These are phyloP conservation scores for Tricholoma sp. DNA, from an alignment of 768 basidiomycete genomes.

Conservation along the genomic window DNA sequence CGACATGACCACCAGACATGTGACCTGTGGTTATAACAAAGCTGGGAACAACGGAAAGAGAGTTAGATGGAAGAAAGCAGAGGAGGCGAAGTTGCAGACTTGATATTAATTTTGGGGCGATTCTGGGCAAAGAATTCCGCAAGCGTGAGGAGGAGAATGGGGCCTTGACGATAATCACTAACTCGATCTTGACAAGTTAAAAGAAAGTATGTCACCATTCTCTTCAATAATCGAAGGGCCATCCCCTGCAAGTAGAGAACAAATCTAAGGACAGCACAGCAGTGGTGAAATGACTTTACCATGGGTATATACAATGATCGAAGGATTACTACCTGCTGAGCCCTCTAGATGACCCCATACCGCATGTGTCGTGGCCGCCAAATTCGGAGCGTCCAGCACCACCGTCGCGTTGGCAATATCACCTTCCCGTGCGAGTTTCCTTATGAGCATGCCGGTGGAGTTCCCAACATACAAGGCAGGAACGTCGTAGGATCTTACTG, in stretches of 20 bases:
- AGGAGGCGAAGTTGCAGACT: constrained; percentile 12
- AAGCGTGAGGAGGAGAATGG: constrained; percentile 24
- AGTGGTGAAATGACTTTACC: constrained; percentile 11
- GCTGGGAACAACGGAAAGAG: constrained; percentile 5
- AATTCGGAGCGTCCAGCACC: constrained; percentile 25
- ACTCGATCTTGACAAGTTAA: not conserved
- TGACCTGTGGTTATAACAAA: constrained; percentile 25
- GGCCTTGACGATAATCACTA: constrained; percentile 11
- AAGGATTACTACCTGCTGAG: constrained; percentile 12
- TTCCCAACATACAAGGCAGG: constrained; percentile 24
- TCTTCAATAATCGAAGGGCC: constrained; percentile 30
- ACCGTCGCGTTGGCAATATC: constrained; percentile 21
- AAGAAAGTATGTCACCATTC: constrained; percentile 15
- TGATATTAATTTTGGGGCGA: constrained; percentile 20
- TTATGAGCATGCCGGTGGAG: constrained; percentile 23
- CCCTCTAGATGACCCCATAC: constrained; percentile 21
- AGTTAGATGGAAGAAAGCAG: not conserved
- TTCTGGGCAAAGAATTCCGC: constrained; percentile 24
- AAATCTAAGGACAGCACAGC: not conserved
- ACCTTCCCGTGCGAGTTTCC: constrained; percentile 14
- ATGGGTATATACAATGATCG: constrained; percentile 23
- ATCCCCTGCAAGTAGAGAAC: constrained; percentile 16
- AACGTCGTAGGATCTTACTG: constrained; percentile 21
- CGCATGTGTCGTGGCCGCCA: constrained; percentile 14
- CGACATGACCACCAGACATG: constrained; percentile 22